Conservation (phyloP, 1,139 yeast genomes). For the Blastobotrys petasosporus region DNA sequence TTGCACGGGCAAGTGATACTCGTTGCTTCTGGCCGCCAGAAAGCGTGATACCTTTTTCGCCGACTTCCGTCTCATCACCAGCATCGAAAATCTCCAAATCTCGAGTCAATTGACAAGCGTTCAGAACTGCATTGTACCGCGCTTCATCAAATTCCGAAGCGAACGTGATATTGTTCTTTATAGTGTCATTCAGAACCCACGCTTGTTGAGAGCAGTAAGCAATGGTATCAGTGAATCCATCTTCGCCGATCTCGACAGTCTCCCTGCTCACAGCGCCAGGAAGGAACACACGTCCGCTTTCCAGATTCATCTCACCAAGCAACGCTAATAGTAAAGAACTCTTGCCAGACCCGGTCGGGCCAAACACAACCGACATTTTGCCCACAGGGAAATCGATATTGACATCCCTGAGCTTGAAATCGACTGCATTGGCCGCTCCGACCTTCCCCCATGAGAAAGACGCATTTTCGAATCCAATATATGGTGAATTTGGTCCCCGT, state of each 20-base stretch:
- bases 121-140: slow-evolving; percentile 71
- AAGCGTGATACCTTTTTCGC: slow-evolving; percentile 92
- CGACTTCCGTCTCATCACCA: slow-evolving; percentile 76
- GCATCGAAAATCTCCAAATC: slow-evolving; percentile 65
- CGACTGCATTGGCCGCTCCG: slow-evolving; percentile 24
- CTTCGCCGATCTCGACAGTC: slow-evolving; percentile 55
- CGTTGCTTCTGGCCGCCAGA: slow-evolving; percentile 98
- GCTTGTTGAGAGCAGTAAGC: slow-evolving; percentile 96
- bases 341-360: slow-evolving; percentile 96
- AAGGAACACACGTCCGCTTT: slow-evolving; percentile 64
- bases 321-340: slow-evolving; percentile 84
- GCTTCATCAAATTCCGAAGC: slow-evolving; percentile 65
- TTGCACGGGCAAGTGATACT: slow-evolving; percentile 89
- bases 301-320: slow-evolving; percentile 85
- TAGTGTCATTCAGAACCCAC: slow-evolving; percentile 88
- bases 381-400: slow-evolving; percentile 63
- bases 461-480: slow-evolving; percentile 77
- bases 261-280: slow-evolving; percentile 77
- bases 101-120: slow-evolving; percentile 62
- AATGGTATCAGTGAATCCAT: slow-evolving; percentile 83
- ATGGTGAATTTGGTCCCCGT: slow-evolving; percentile 56
- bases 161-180: slow-evolving; percentile 75
- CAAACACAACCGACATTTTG: slow-evolving; percentile 76
- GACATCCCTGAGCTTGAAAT: slow-evolving; percentile 72
- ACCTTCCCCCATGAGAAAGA: slow-evolving; percentile 65